Evolutionary conservation across 1,139 yeast genomes (phyloP), one percentile per base, ranked within the genome.

Genomic region (Candida tropicalis): DNA sequence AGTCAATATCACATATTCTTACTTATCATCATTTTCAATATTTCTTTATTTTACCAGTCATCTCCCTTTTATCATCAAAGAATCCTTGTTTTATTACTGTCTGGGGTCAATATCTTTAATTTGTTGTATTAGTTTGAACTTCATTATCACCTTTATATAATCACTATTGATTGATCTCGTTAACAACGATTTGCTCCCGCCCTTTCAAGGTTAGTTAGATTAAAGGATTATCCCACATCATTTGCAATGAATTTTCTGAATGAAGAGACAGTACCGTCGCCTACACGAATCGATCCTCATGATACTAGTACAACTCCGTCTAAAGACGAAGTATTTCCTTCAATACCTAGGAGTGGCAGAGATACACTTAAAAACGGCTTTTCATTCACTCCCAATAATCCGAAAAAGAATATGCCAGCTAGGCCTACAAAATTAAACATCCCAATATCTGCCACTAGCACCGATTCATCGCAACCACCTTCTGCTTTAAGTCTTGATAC

Each of bases 401-500:
- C 10, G 22, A 31, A 29, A 18, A 17, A 17, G n/a, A 7, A 5
- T 12, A 15, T 8, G 7, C 22, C 34, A 5, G 7, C 23, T 5
- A 31, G 34, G 17, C 34, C 34, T 4, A 16, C 34, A 13, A 31
- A 31, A 12, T 20, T 31, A 5, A 31, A 17, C 23, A 31, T 31
- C 7, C 34, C 23, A 6, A 5, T 17, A 16, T 35, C 38, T 11
- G 28, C 20, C 13, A 12, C 9, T 11, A 24, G 12, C 12, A 35
- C 29, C 6, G 38, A 35, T 10, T 16, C 24, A 16, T 37, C 46
- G 3, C 39, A 43, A 35, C 41, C 39, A 12, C 43, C 43, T 3
- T 43, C 46, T 4, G 46, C 46, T 10, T 33, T 40, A 26, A 43
- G 41, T 20, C 39, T 43, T 15, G 39, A 40, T 8, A 22, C 38